phyloP scores from a whole-genome alignment of 2,329 filamentous ascomycete genomes.

The Calonectria pseudoreteaudii region DNA sequence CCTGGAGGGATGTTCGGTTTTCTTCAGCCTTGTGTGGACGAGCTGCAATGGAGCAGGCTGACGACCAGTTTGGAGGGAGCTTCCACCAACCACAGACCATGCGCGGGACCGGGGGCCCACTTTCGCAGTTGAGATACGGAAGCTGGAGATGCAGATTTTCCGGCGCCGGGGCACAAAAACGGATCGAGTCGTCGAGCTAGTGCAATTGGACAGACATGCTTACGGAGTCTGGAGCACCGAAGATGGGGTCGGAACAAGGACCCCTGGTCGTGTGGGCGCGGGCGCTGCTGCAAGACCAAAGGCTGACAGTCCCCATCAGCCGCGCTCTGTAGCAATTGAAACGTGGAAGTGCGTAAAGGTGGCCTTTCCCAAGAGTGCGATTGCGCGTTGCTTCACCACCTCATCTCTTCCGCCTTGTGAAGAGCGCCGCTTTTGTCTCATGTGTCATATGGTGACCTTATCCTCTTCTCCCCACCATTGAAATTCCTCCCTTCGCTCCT shows the following conservation, averaged over 20 bases:
- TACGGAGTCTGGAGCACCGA: neutral
- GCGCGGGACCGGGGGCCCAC: neutral
- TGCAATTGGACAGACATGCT: constrained; percentile 7
- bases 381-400: constrained; percentile 7
- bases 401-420: constrained; percentile 9
- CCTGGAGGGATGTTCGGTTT: constrained; percentile 15
- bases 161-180: neutral
- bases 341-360: constrained; percentile 31
- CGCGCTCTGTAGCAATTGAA: constrained; percentile 21
- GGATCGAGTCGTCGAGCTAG: neutral
- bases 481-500: constrained; percentile 8
- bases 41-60: constrained; percentile 22
- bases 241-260: neutral
- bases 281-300: constrained; percentile 9
- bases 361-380: constrained; percentile 24
- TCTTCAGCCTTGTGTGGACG: constrained; percentile 39
- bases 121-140: neutral
- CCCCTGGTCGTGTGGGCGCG: constrained; percentile 1
- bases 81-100: constrained; percentile 8
- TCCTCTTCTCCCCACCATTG: constrained; percentile 13
- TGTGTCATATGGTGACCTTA: constrained; percentile 25
- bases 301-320: constrained; percentile 18
- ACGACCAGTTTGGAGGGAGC: constrained; percentile 22
- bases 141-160: constrained; percentile 11
- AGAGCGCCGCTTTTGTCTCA: constrained; percentile 10